Percentiles rank a stretch among this genome's conserved stretches.
Conservation (phyloP, 2,329 filamentous ascomycete species). For the Simplicillium sp. region DNA sequence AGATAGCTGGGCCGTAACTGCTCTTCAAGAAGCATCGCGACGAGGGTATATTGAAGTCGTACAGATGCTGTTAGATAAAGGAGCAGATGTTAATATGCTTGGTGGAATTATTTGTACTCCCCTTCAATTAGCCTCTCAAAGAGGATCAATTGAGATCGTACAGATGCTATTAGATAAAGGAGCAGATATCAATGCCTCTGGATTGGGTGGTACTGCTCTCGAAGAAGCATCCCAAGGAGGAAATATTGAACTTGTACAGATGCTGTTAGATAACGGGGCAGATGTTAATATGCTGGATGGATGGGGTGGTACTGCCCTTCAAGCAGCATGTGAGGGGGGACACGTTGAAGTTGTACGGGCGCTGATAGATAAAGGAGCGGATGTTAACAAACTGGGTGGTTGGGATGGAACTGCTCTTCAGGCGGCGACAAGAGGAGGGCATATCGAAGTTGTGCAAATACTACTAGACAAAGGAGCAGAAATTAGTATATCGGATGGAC, state of each 20-base stretch:
- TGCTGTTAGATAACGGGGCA: neutral
- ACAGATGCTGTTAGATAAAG: neutral
- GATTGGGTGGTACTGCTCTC: neutral
- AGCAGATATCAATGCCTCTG: neutral
- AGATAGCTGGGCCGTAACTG: neutral
- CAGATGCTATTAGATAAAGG: neutral
- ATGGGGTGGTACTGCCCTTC: neutral
- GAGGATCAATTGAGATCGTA: neutral
- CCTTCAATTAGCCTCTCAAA: too few relatives aligned
- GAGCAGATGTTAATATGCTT: neutral
- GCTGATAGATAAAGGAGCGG: neutral
- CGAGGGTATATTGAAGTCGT: neutral
- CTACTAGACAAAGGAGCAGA: neutral
- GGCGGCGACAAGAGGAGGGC: neutral
- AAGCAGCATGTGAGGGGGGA: neutral
- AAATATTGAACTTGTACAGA: neutral
- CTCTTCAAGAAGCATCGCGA: neutral
- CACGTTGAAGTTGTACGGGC: neutral
- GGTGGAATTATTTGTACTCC: too few relatives aligned
- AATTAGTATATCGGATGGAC: neutral
- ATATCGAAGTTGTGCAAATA: neutral
- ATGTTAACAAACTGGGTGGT: neutral
- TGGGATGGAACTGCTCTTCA: neutral
- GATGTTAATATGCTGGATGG: neutral
- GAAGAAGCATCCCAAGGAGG: neutral